A percentile compares a stretch with the other conserved stretches of the same genome.
Conservation (phyloP, 2,329 filamentous ascomycete species). For the Penicillium sp. region DNA sequence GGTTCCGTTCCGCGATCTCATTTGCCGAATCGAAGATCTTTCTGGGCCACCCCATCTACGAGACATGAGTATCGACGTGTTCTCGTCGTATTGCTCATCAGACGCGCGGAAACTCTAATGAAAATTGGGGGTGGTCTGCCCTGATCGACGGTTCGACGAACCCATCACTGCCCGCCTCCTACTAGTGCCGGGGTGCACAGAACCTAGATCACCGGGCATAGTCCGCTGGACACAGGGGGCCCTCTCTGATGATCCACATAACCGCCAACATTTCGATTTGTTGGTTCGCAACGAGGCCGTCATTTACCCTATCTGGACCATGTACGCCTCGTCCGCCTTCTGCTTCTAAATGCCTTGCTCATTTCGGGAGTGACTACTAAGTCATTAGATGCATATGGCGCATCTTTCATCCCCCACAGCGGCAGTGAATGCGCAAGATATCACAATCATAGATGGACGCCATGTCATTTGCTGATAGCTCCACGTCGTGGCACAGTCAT, state of each 20-base stretch:
- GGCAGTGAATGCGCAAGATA: constrained; percentile 9
- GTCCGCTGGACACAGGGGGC: constrained; percentile 17
- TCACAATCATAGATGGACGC: constrained; percentile 11
- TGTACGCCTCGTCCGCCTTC: constrained; percentile 18
- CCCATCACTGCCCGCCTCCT: background rate
- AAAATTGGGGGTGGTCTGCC: background rate
- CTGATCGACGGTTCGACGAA: constrained; percentile 8
- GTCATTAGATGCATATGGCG: constrained; percentile 20
- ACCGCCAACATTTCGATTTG: constrained; percentile 35
- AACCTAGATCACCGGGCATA: constrained; percentile 23
- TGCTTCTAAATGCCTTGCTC: constrained; percentile 31
- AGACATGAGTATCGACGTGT: background rate
- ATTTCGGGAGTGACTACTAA: constrained; percentile 26
- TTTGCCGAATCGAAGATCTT: background rate
- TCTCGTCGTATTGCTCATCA: constrained; percentile 1
- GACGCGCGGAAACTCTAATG: constrained; percentile 4
- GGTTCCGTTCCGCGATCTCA: background rate
- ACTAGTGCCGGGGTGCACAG: constrained; percentile 12
- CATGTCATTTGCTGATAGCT: constrained; percentile 27
- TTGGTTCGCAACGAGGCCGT: constrained; percentile 32
- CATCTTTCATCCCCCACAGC: constrained; percentile 13
- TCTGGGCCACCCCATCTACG: background rate
- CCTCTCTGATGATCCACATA: constrained; percentile 38
- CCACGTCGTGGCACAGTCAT: constrained; percentile 27
- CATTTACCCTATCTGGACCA: constrained; percentile 24